Percentiles rank a stretch among this genome's conserved stretches.
phyloP scores from a whole-genome alignment of 2,329 filamentous ascomycete genomes.

The Diaporthe longicolla region DNA sequence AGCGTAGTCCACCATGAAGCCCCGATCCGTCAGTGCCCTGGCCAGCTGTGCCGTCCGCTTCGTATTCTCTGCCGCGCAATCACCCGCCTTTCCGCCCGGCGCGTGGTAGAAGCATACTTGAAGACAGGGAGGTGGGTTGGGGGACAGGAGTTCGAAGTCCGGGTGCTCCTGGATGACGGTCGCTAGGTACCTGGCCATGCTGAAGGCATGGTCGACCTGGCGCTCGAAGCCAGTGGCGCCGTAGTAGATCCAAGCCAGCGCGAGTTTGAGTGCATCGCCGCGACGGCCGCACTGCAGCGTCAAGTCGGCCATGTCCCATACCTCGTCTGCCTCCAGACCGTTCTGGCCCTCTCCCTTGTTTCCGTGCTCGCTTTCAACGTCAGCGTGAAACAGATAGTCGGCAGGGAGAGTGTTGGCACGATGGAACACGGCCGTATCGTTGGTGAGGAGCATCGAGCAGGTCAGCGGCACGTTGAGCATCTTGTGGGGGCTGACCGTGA shows the following conservation, averaged over 20 bases:
- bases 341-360: not conserved
- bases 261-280: slow-evolving; percentile 88
- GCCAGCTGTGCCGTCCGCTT: slow-evolving; percentile 63
- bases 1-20: slow-evolving; percentile 73
- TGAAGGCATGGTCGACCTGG: slow-evolving; percentile 81
- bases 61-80: slow-evolving; percentile 61
- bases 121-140: slow-evolving; percentile 85
- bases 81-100: slow-evolving; percentile 65
- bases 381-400: slow-evolving; percentile 84
- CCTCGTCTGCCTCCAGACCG: slow-evolving; percentile 60
- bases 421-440: slow-evolving; percentile 83
- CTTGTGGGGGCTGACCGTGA: slow-evolving; percentile 95
- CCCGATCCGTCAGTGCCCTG: slow-evolving; percentile 61
- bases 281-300: slow-evolving; percentile 93
- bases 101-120: slow-evolving; percentile 96
- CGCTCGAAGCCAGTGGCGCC: slow-evolving; percentile 79
- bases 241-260: slow-evolving; percentile 90
- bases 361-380: slow-evolving; percentile 49
- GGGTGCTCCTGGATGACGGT: slow-evolving; percentile 65
- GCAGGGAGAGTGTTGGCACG: slow-evolving; percentile 87
- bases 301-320: slow-evolving; percentile 92
- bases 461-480: slow-evolving; percentile 95
- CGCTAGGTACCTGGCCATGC: slow-evolving; percentile 77
- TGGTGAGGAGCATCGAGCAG: slow-evolving; percentile 87
- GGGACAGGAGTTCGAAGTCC: slow-evolving; percentile 79